Percentiles rank a stretch among this genome's conserved stretches.
Conservation (phyloP, 108 stramenopile genomes). For the Epipyxis sp. region DNA sequence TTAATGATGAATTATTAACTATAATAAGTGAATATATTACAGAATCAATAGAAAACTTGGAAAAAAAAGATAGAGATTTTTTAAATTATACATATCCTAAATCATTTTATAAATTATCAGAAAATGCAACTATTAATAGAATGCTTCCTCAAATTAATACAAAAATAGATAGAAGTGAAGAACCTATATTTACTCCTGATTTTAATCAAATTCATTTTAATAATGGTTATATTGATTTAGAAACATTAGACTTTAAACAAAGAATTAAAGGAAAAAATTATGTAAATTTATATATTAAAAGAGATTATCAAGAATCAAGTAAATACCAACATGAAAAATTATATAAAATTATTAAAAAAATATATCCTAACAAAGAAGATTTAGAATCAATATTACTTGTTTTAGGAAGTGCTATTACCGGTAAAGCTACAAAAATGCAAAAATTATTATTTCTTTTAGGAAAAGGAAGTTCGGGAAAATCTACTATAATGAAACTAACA, state of each 20-base stretch:
- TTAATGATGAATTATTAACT: too few species aligned
- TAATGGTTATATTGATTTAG: conserved; percentile 6
- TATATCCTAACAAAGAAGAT: too few species aligned
- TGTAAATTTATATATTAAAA: not conserved
- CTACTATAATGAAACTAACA: not conserved
- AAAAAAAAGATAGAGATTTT: too few species aligned
- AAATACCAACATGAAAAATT: not conserved
- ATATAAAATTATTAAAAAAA: not conserved
- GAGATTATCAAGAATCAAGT: conserved; percentile 2
- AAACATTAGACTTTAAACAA: not conserved
- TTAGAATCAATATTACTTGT: not conserved
- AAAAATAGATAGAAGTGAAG: too few species aligned
- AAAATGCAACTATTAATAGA: too few species aligned
- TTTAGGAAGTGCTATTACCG: not conserved
- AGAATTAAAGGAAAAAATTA: not conserved
- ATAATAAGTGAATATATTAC: too few species aligned
- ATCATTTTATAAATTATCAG: too few species aligned
- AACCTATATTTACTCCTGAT: too few species aligned
- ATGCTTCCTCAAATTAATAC: too few species aligned
- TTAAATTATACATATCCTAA: too few species aligned
- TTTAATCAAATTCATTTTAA: not conserved
- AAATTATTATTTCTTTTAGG: not conserved
- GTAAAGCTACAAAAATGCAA: not conserved
- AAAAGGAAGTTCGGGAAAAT: not conserved
- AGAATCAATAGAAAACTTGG: too few species aligned